A percentile compares a stretch with the other conserved stretches of the same genome.
phyloP scores from a whole-genome alignment of 1,284 basidiomycete genomes.

The Leccinum griseonigrum region DNA sequence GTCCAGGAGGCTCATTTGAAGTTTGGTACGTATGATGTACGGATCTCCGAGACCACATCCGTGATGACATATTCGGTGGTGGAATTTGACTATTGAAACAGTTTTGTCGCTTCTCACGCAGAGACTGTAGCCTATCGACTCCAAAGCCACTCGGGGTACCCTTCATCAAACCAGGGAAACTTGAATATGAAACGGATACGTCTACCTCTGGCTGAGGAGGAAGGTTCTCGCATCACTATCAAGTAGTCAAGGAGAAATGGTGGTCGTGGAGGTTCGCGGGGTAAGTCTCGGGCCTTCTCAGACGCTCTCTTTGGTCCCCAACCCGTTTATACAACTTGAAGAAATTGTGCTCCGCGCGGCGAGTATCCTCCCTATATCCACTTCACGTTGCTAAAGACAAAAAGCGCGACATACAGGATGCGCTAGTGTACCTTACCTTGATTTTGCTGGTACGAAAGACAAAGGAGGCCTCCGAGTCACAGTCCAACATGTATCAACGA shows the following conservation, averaged over 20 bases:
- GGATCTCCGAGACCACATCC: constrained; percentile 9
- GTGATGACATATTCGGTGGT: constrained; percentile 4
- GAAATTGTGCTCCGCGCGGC: constrained; percentile 51
- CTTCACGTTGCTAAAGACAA: constrained; percentile 96
- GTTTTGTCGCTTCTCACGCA: constrained; percentile 13
- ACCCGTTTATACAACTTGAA: constrained; percentile 25
- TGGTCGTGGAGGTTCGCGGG: constrained; percentile 38
- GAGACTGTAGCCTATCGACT: constrained; percentile 66
- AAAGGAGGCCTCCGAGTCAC: constrained; percentile 85
- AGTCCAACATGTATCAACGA: constrained; percentile 86
- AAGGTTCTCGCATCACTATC: constrained; percentile 69
- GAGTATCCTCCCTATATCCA: constrained; percentile 88
- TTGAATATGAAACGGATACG: constrained; percentile 79
- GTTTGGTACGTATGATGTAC: constrained; percentile 33
- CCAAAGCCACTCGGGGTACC: constrained; percentile 78
- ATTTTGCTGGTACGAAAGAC: constrained; percentile 96
- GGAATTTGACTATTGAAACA: not conserved
- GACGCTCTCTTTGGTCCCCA: constrained; percentile 1
- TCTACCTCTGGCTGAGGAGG: constrained; percentile 47
- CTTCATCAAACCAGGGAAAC: constrained; percentile 80
- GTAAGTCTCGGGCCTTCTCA: constrained; percentile 17
- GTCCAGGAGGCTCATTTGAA: constrained; percentile 44
- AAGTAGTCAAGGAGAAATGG: constrained; percentile 64
- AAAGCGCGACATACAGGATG: constrained; percentile 93
- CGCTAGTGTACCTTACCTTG: constrained; percentile 79